Evolutionary conservation across 2,329 filamentous ascomycete genomes (phyloP).

Genomic region (Coleophoma crateriformis): DNA sequence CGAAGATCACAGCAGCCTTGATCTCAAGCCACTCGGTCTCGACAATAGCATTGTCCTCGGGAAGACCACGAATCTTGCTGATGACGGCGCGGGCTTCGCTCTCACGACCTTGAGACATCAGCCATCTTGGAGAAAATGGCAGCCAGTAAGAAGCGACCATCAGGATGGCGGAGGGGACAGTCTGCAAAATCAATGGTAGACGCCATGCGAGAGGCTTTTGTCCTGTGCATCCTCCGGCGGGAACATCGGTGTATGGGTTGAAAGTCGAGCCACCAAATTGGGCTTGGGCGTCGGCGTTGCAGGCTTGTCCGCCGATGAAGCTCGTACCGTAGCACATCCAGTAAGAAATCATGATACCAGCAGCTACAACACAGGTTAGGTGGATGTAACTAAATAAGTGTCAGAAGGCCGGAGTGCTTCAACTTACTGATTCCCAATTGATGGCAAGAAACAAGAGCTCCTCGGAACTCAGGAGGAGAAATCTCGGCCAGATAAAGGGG

Average conservation of each 20-base stretch:
- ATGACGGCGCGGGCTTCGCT: constrained; percentile 42
- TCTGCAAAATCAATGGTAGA: constrained; percentile 46
- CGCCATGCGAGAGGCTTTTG: constrained; percentile 41
- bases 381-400: too few relatives aligned
- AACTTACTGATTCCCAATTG: constrained; percentile 47
- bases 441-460: constrained; percentile 57
- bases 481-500: constrained; percentile 35
- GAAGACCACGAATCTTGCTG: constrained; percentile 48
- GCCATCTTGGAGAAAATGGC: constrained; percentile 48
- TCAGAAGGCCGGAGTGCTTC: neutral
- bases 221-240: neutral
- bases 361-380: constrained; percentile 14
- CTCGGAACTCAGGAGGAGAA: constrained; percentile 54
- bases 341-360: constrained; percentile 43
- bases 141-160: constrained; percentile 49
- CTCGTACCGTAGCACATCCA: constrained; percentile 38
- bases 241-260: neutral
- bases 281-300: neutral
- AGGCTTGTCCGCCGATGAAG: constrained; percentile 27
- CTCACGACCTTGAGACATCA: constrained; percentile 44
- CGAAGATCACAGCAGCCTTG: constrained; percentile 41
- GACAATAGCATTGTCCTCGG: constrained; percentile 48
- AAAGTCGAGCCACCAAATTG: neutral
- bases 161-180: constrained; percentile 44
- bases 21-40: constrained; percentile 51